These are phyloP conservation scores for Marvania coccoides DNA, from an alignment of 139 green algal genomes.

Conservation along the genomic window DNA sequence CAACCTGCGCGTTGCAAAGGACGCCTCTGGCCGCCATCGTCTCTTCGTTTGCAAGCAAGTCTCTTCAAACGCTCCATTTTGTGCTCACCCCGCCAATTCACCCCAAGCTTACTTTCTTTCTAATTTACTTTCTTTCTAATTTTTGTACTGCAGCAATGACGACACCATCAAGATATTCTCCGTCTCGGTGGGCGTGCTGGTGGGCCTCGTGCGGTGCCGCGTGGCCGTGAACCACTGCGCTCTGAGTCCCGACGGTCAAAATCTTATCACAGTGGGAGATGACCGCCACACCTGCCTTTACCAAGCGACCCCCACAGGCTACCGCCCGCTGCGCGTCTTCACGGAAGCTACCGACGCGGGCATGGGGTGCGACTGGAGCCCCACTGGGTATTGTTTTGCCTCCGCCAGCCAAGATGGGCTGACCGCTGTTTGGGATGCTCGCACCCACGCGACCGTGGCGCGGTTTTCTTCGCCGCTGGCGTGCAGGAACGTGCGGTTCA, in stretches of 20 bases:
- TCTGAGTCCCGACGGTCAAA: slow-evolving; percentile 33
- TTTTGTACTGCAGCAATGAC: slow-evolving; percentile 76
- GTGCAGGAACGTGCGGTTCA: slow-evolving; percentile 40
- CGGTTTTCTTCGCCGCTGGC: slow-evolving; percentile 5
- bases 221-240: slow-evolving; percentile 68
- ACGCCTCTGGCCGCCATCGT: slow-evolving; percentile 17
- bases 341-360: slow-evolving; percentile 50
- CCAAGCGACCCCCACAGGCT: slow-evolving; percentile 22
- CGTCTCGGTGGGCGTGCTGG: slow-evolving; percentile 32
- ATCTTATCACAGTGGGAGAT: slow-evolving; percentile 58
- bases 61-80: slow-evolving; percentile 6
- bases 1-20: slow-evolving; percentile 35
- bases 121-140: neutral
- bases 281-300: slow-evolving; percentile 30
- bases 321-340: slow-evolving; percentile 21
- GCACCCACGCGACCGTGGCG: slow-evolving; percentile 12
- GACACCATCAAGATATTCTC: slow-evolving; percentile 49
- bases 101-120: neutral
- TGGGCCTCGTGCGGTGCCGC: slow-evolving; percentile 21
- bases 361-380: slow-evolving; percentile 54
- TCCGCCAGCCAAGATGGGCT: slow-evolving; percentile 44
- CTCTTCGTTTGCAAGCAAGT: slow-evolving; percentile 22
- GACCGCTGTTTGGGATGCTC: slow-evolving; percentile 41
- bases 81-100: no score
- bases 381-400: slow-evolving; percentile 32